These are phyloP conservation scores for Westerdykella sp. DNA, from an alignment of 2,329 filamentous ascomycete species.

Conservation along the genomic window DNA sequence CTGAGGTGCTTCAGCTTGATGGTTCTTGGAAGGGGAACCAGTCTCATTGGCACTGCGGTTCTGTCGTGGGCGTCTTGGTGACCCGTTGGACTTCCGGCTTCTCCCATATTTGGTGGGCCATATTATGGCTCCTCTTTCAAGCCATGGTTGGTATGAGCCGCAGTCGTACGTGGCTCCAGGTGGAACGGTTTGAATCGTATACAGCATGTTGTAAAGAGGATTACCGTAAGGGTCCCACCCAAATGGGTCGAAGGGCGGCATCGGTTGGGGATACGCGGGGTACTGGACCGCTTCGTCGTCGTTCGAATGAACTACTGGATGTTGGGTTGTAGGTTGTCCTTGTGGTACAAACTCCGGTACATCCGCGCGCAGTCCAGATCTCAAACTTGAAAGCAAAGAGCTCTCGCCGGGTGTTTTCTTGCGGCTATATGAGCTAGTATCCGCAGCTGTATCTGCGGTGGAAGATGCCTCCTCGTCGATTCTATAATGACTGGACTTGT, in stretches of 20 bases:
- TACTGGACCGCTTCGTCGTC: not conserved
- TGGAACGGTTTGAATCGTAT: constrained; percentile 15
- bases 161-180: constrained; percentile 1
- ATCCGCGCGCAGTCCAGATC: constrained; percentile 26
- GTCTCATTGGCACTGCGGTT: not conserved
- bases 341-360: constrained; percentile 27
- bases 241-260: constrained; percentile 13
- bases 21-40: not conserved
- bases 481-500: not conserved
- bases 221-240: constrained; percentile 20
- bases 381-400: constrained; percentile 9
- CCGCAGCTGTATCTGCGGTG: constrained; percentile 7
- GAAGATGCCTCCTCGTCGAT: not conserved
- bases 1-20: not conserved
- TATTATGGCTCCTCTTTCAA: not conserved
- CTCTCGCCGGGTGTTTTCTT: constrained; percentile 7
- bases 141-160: constrained; percentile 1
- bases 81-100: not conserved
- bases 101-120: not conserved
- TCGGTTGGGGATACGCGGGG: not conserved
- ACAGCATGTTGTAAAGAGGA: constrained; percentile 28
- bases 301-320: not conserved
- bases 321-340: not conserved
- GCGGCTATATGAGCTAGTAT: constrained; percentile 3
- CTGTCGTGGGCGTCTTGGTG: not conserved